Percentiles rank a stretch among this genome's conserved stretches.
phyloP scores from a whole-genome alignment of 2,329 filamentous ascomycete species.

The Neofusicoccum umdonicola region DNA sequence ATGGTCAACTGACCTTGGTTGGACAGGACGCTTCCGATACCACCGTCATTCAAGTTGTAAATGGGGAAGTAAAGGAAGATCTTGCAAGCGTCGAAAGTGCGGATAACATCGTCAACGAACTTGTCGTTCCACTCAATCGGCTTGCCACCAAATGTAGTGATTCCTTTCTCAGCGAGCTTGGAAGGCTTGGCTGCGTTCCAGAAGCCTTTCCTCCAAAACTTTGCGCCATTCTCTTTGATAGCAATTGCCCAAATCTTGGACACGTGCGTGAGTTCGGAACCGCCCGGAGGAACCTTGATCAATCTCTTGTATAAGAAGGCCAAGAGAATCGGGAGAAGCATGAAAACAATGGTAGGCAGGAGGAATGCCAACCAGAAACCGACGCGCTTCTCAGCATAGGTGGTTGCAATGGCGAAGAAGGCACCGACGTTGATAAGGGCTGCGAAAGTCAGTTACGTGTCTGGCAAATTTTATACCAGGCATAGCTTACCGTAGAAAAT shows the following conservation, averaged over 20 bases:
- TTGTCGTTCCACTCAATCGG: constrained; percentile 34
- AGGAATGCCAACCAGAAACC: constrained; percentile 42
- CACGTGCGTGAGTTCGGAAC: constrained; percentile 33
- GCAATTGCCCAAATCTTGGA: constrained; percentile 35
- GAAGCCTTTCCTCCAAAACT: constrained; percentile 32
- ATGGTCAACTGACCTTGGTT: constrained; percentile 1
- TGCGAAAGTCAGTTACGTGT: neutral
- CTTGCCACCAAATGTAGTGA: constrained; percentile 17
- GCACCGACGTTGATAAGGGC: constrained; percentile 30
- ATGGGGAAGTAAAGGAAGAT: constrained; percentile 42
- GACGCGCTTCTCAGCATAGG: constrained; percentile 43
- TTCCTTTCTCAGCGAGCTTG: constrained; percentile 26
- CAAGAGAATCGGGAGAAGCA: constrained; percentile 28
- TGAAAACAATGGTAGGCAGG: constrained; percentile 33
- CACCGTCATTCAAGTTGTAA: constrained; percentile 42
- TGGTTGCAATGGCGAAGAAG: constrained; percentile 37
- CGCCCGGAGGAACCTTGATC: constrained; percentile 31
- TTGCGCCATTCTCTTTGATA: constrained; percentile 34
- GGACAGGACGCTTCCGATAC: constrained; percentile 48
- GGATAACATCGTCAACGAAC: constrained; percentile 36
- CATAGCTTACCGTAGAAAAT: constrained; percentile 31
- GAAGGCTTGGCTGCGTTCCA: constrained; percentile 37
- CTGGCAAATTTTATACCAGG: neutral
- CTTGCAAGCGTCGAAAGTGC: constrained; percentile 33
- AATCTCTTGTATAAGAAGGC: constrained; percentile 34